phyloP scores from a whole-genome alignment of 202 grass and related monocot genomes.

The Musa balbisiana region DNA sequence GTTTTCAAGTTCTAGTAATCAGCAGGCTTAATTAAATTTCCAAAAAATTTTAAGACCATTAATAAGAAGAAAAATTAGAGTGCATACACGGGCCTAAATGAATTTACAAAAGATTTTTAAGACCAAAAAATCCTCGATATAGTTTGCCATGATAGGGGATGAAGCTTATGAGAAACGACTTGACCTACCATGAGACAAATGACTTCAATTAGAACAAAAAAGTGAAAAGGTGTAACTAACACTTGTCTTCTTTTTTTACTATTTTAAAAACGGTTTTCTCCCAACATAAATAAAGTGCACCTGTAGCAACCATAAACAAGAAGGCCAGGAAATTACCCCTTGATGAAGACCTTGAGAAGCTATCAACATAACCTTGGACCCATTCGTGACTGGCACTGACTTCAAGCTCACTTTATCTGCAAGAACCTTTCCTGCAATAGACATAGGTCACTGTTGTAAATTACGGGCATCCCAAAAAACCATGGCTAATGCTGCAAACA shows the following conservation, averaged over 20 bases:
- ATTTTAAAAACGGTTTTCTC: background rate
- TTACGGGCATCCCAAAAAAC: background rate
- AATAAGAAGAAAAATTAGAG: no score
- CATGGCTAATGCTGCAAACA: background rate
- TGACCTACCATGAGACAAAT: background rate
- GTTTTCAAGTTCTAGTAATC: no score
- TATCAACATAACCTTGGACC: slow-evolving; percentile 89
- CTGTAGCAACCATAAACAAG: slow-evolving; percentile 4
- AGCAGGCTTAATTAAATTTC: no score
- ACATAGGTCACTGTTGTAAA: background rate
- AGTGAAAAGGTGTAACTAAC: background rate
- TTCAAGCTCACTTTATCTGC: slow-evolving; percentile 40
- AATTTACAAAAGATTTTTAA: no score
- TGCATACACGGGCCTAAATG: no score
- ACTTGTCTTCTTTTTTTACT: background rate
- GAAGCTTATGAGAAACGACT: background rate
- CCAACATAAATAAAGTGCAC: slow-evolving; percentile 4
- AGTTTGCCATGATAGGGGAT: background rate
- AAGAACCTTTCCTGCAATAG: slow-evolving; percentile 62
- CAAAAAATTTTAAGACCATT: no score
- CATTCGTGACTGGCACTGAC: slow-evolving; percentile 45
- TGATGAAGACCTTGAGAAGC: slow-evolving; percentile 86
- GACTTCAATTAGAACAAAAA: background rate
- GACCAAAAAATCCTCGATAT: background rate
- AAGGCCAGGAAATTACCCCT: slow-evolving; percentile 43